Base-by-base conservation (phyloP, 768 basidiomycete genomes). In the Boletellus emodensis region DNA sequence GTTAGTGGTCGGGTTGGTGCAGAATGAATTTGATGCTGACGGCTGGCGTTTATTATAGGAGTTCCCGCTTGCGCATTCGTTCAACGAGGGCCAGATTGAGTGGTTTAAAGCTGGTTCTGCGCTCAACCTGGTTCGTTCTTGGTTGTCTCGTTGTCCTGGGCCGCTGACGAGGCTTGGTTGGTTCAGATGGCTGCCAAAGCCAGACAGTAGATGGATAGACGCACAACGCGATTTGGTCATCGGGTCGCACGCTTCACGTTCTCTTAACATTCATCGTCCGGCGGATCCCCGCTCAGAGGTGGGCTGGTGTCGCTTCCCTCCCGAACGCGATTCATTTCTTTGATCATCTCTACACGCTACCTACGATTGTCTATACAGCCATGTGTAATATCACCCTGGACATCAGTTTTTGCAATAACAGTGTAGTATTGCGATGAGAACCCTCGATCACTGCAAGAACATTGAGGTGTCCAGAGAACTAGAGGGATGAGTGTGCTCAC, bases 31-130 rank as follows among this genome's bases (percentile, higher is more conserved):
- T n/a, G n/a, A 36, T 44, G 13, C 41, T 70, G 49, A 67, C 37
- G 11, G 28, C 47, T 58, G 36, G 33, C 32, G n/a, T 54, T 26
- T 54, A 30, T 10, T 11, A 30, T 30, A 84, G 77, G 79, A 89
- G 63, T 77, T 95, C 58, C 42, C 79, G 18, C 84, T 94, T 53
- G 89, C 90, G 22, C 93, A 96, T 72, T 89, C 91, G 12, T 97
- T 96, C 80, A 97, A 98, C 67, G 87, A 92, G 71, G 92, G 92
- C 41, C 94, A 96, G 73, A 94, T 96, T 65, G 91, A 82, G 61
- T 96, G 95, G 94, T 97, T 96, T 85, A 94, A 94, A 80, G 93
- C 93, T 62, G 95, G 95, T 37, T 92, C 89, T 58, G 91, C 92
- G 15, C 82, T 95, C 46, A 94, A 94, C 79, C 64, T 93, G 72